Conservation (phyloP, 768 basidiomycete species). For the Mycena galopus region DNA sequence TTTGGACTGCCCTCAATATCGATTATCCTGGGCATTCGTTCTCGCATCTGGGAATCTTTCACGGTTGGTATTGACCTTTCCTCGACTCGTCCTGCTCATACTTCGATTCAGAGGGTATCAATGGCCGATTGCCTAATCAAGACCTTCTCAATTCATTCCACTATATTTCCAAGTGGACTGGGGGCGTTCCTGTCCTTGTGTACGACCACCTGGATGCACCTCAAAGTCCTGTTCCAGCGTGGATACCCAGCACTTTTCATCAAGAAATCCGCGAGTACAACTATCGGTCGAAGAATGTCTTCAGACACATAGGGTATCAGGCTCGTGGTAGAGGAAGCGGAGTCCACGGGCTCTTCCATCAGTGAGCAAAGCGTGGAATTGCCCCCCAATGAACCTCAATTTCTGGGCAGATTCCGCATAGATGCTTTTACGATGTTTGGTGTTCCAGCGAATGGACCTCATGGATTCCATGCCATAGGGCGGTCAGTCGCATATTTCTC, state of each 20-base stretch:
- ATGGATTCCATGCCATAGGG: constrained; percentile 95
- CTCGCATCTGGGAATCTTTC: constrained; percentile 94
- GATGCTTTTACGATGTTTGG: constrained; percentile 95
- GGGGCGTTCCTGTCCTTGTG: constrained; percentile 81
- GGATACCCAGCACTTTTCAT: constrained; percentile 61
- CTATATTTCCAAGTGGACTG: constrained; percentile 78
- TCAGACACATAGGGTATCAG: constrained; percentile 80
- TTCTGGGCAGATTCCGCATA: constrained; percentile 81
- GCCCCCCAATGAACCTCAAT: constrained; percentile 4
- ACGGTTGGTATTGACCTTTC: constrained; percentile 66
- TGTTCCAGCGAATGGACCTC: constrained; percentile 88
- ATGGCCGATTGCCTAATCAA: constrained; percentile 96
- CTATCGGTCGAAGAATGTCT: constrained; percentile 74
- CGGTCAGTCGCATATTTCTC: constrained; percentile 63
- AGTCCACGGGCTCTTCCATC: constrained; percentile 91
- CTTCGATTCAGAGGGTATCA: constrained; percentile 82
- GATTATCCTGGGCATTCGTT: constrained; percentile 99
- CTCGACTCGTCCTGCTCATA: constrained; percentile 9
- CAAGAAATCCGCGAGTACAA: constrained; percentile 65
- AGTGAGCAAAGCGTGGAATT: constrained; percentile 57
- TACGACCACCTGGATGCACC: constrained; percentile 80
- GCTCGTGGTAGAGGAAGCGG: constrained; percentile 87
- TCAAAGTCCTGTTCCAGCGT: constrained; percentile 51
- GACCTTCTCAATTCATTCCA: constrained; percentile 90
- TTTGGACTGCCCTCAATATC: constrained; percentile 95